Conservation (phyloP, 148 eudicot species). For the Spergularia bocconei region DNA sequence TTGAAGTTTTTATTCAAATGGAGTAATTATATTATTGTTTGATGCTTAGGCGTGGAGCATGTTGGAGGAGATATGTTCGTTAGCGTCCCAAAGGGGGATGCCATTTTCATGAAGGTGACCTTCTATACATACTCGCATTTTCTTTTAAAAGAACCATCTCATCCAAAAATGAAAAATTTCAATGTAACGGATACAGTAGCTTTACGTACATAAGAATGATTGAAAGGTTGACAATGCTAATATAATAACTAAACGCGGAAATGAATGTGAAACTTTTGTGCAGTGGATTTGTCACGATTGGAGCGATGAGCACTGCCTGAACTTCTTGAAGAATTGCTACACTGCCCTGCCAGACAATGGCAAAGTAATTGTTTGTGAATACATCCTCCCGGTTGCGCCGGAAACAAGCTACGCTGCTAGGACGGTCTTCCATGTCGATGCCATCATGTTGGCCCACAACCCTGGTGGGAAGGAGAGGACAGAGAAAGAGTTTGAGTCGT, state of each 20-base stretch:
- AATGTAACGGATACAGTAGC: too few species aligned
- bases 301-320: constrained; percentile 84
- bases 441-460: constrained; percentile 79
- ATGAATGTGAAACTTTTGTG: neutral
- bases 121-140: neutral
- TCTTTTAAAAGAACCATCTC: neutral
- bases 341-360: constrained; percentile 70
- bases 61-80: constrained; percentile 95
- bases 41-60: constrained; percentile 61
- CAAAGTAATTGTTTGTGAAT: constrained; percentile 77
- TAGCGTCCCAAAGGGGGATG: constrained; percentile 80
- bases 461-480: constrained; percentile 96
- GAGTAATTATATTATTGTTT: neutral
- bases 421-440: constrained; percentile 64
- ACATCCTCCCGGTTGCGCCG: constrained; percentile 65
- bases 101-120: constrained; percentile 85
- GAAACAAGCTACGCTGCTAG: constrained; percentile 51
- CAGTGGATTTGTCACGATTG: constrained; percentile 95
- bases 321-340: constrained; percentile 72
- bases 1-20: too few species aligned
- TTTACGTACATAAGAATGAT: neutral
- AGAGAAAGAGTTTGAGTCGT: constrained; percentile 57
- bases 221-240: neutral
- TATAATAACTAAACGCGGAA: too few species aligned
- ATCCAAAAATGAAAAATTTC: too few species aligned